phyloP scores from a whole-genome alignment of 2,329 filamentous ascomycete species.

The Metarhizium robertsii region DNA sequence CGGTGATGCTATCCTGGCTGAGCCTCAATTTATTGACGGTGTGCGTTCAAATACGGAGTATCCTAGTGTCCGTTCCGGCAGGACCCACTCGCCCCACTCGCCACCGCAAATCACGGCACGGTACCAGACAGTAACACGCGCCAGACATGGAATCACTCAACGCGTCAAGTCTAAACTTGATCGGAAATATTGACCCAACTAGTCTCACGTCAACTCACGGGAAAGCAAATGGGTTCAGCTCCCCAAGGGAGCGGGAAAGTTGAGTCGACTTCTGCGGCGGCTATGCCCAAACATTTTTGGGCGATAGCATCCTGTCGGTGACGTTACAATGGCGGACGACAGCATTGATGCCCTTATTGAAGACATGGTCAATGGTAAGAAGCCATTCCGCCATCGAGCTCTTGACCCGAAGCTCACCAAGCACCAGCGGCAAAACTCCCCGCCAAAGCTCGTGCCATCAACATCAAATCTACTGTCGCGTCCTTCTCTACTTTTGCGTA shows the following conservation, averaged over 20 bases:
- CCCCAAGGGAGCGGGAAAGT: too few species aligned
- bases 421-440: constrained; percentile 46
- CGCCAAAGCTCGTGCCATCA: constrained; percentile 54
- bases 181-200: too few species aligned
- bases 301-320: not conserved
- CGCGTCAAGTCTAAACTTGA: not conserved
- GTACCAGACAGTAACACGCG: not conserved
- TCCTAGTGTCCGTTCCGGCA: too few species aligned
- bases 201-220: too few species aligned
- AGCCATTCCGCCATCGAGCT: not conserved
- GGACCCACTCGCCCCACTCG: too few species aligned
- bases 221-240: not conserved
- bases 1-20: too few species aligned
- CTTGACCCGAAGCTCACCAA: not conserved
- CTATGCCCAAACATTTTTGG: not conserved
- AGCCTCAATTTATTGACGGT: too few species aligned
- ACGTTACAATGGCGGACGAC: constrained; percentile 16
- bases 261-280: not conserved
- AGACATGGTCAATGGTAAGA: constrained; percentile 25
- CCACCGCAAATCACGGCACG: not conserved
- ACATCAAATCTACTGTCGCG: constrained; percentile 56
- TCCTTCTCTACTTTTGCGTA: constrained; percentile 54
- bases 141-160: not conserved
- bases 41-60: too few species aligned
- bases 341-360: constrained; percentile 26